Evolutionary conservation across 2,329 filamentous ascomycete species (phyloP).

Genomic region (Pyricularia pennisetigena): DNA sequence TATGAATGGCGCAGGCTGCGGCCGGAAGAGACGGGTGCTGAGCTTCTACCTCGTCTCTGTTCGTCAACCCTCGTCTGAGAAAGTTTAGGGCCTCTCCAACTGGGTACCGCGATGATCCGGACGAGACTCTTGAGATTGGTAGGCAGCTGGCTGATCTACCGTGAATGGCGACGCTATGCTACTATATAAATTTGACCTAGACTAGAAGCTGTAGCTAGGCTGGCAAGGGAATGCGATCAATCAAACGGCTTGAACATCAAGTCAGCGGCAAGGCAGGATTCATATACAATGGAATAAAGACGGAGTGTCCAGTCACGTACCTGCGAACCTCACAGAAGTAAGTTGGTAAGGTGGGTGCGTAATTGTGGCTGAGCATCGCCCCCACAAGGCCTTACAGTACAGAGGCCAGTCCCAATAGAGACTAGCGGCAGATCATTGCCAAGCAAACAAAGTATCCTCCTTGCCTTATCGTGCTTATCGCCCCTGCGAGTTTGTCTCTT

Average conservation of each 20-base stretch:
- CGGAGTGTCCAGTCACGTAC: too few species aligned
- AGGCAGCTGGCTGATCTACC: background rate
- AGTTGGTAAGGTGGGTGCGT: background rate
- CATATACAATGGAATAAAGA: background rate
- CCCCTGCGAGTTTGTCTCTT: too few species aligned
- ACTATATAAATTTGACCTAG: too few species aligned
- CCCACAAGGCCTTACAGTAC: background rate
- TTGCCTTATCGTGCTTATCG: too few species aligned
- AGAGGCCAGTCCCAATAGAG: background rate
- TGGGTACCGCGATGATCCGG: background rate
- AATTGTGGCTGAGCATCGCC: background rate
- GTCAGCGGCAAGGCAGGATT: background rate
- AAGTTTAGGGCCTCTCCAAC: background rate
- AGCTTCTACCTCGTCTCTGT: background rate
- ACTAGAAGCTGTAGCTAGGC: too few species aligned
- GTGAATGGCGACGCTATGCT: background rate
- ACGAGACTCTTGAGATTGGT: too few species aligned
- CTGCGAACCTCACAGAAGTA: too few species aligned
- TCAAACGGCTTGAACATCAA: background rate
- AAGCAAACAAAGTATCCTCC: background rate
- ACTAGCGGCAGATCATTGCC: background rate
- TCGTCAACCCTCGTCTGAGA: too few species aligned
- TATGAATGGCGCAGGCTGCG: background rate
- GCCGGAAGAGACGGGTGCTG: background rate
- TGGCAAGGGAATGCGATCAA: background rate